Conservation (phyloP, 768 basidiomycete genomes). For the Mycena venus region DNA sequence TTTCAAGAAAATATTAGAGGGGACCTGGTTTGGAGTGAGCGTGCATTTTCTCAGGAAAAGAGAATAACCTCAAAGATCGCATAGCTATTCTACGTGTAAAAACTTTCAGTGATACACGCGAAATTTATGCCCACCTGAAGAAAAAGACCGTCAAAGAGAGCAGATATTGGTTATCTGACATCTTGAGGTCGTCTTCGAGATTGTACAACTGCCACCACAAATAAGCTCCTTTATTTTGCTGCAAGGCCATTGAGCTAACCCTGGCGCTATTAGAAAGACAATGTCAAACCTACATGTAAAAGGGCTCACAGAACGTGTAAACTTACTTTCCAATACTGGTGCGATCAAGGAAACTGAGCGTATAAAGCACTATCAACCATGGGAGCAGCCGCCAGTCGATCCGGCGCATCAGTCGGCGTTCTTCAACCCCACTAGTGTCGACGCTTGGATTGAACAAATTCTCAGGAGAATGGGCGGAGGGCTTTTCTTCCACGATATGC, state of each 20-base stretch:
- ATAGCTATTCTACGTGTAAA: slow-evolving; percentile 47
- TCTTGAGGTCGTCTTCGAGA: slow-evolving; percentile 67
- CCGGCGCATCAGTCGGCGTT: slow-evolving; percentile 67
- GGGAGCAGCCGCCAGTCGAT: slow-evolving; percentile 80
- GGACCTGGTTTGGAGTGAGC: slow-evolving; percentile 8
- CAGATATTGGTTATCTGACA: slow-evolving; percentile 75
- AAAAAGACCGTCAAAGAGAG: slow-evolving; percentile 82
- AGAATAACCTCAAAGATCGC: slow-evolving; percentile 72
- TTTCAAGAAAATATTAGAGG: slow-evolving; percentile 66
- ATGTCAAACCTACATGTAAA: not conserved
- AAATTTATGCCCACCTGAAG: slow-evolving; percentile 26
- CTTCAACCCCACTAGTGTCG: slow-evolving; percentile 67
- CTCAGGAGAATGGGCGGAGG: slow-evolving; percentile 8
- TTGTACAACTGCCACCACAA: slow-evolving; percentile 64
- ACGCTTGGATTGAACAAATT: slow-evolving; percentile 62
- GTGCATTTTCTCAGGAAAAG: not conserved
- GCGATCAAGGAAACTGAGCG: slow-evolving; percentile 78
- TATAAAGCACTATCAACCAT: slow-evolving; percentile 80
- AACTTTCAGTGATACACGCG: not conserved
- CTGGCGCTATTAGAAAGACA: slow-evolving; percentile 55
- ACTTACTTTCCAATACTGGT: slow-evolving; percentile 74
- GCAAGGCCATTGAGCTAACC: slow-evolving; percentile 50
- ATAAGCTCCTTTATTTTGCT: not conserved
- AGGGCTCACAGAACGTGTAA: not conserved
- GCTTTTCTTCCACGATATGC: slow-evolving; percentile 27